Base-by-base conservation (phyloP, 2,329 filamentous ascomycete species). In the Penicillium sp. region DNA sequence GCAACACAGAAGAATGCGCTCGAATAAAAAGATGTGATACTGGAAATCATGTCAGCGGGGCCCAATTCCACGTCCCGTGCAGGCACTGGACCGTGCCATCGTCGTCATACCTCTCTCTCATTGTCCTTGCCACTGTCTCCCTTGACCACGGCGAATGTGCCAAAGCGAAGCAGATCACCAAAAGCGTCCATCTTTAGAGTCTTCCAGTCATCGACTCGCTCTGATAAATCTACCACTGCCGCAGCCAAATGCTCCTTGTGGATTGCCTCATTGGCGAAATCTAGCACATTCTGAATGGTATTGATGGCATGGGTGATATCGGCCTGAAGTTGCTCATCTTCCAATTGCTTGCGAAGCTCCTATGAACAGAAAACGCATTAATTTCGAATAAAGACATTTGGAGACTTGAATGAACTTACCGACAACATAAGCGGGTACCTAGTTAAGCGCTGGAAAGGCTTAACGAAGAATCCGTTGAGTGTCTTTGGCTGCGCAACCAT, bases 11-110 rank as follows among this genome's bases (percentile, higher is more conserved):
- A 99, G 79, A 52, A 99, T 99, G 68, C 85, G 89, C 70, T 97
- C 90, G 71, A 99, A 99, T 28, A 99, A 85, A 73, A 95, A 99
- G 56, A 99, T 95, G 72, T 95, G 93, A 70, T 97, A 99, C 89
- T 96, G 56, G 18, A 44, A 45, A 43, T 31, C n/a, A 38, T n/a
- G 44, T 52, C 38, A 52, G 44, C 44, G n/a, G 10, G 4, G n/a
- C 21, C 10, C 26, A 33, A 6, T 21, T 38, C 3, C 15, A 26
- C 21, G 33, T 24, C 15, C 18, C 6, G 13, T 16, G 16, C 3
- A 18, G 31, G 18, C n/a, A 24, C 7, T 31, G 4, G 13, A 26
- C 26, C 1, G 33, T 13, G n/a, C 18, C 15, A 15, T 21, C n/a
- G 57, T 47, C 46, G 60, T 77, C 82, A 70, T 74, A 93, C 89